phyloP scores from a whole-genome alignment of 352 stramenopile species.

The Pythium coloratum region DNA sequence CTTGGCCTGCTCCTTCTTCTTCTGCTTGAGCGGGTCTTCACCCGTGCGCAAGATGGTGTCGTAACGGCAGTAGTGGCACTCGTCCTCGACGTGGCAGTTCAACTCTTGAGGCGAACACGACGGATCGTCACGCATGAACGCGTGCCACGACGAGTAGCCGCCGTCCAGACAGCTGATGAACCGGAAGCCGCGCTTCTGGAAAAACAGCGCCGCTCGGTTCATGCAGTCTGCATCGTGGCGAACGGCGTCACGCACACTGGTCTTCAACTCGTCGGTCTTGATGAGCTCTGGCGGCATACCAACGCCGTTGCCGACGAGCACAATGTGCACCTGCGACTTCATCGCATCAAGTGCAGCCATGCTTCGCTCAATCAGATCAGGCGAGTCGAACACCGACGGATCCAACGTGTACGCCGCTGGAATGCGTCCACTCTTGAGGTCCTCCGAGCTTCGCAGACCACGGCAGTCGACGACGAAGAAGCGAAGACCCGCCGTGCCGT shows the following conservation, averaged over 20 bases:
- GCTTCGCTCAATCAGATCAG: slow-evolving; percentile 71
- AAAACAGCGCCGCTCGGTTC: slow-evolving; percentile 77
- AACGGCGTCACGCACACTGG: slow-evolving; percentile 73
- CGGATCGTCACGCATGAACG: slow-evolving; percentile 74
- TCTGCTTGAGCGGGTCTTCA: slow-evolving; percentile 60
- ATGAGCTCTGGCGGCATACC: slow-evolving; percentile 60
- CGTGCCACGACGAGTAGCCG: slow-evolving; percentile 80
- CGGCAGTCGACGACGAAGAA: slow-evolving; percentile 84
- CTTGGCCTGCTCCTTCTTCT: slow-evolving; percentile 38
- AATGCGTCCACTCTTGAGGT: slow-evolving; percentile 78
- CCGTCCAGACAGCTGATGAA: slow-evolving; percentile 78
- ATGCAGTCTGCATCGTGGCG: slow-evolving; percentile 64
- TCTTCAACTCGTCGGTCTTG: slow-evolving; percentile 67
- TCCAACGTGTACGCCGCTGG: slow-evolving; percentile 76
- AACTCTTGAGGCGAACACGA: slow-evolving; percentile 61
- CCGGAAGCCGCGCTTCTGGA: slow-evolving; percentile 83
- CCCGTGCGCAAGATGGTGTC: slow-evolving; percentile 71
- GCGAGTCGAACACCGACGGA: slow-evolving; percentile 76
- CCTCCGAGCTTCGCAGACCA: slow-evolving; percentile 69
- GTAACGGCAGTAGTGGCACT: slow-evolving; percentile 82
- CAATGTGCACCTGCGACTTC: slow-evolving; percentile 73
- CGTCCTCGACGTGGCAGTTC: slow-evolving; percentile 59
- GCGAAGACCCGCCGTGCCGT: slow-evolving; percentile 30
- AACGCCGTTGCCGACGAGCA: slow-evolving; percentile 74
- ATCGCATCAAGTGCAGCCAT: slow-evolving; percentile 71